Evolutionary conservation across 495 filamentous ascomycete genomes (phyloP).

Genomic region (Pyrenula massariospora): DNA sequence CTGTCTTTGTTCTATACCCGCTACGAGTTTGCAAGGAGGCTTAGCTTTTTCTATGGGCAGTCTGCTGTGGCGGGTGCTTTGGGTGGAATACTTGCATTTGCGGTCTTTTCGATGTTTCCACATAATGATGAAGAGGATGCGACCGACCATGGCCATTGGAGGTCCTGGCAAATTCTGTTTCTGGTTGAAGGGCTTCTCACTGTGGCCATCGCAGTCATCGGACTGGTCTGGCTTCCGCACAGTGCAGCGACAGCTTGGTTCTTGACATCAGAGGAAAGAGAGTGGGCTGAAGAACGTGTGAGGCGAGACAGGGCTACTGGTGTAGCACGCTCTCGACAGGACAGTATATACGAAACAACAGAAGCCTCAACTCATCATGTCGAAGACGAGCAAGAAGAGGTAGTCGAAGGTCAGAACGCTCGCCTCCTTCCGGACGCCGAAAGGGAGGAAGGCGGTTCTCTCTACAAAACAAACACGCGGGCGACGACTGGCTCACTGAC

Average conservation of each 20-base stretch:
- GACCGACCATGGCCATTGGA: background rate
- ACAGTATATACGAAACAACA: background rate
- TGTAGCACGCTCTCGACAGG: slow-evolving; percentile 1
- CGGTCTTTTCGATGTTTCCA: slow-evolving; percentile 12
- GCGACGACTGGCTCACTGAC: background rate
- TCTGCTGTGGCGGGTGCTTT: slow-evolving; percentile 48
- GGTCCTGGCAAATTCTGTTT: slow-evolving; percentile 43
- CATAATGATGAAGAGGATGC: background rate
- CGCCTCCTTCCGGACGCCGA: background rate
- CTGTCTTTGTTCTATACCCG: slow-evolving; percentile 43
- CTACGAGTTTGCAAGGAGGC: slow-evolving; percentile 38
- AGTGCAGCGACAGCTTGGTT: slow-evolving; percentile 44
- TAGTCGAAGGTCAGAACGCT: background rate
- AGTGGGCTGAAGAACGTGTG: slow-evolving; percentile 28
- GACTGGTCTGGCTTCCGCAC: slow-evolving; percentile 38
- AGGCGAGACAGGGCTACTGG: slow-evolving; percentile 9
- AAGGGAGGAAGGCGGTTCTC: background rate
- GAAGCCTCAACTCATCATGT: background rate
- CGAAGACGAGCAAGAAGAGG: background rate
- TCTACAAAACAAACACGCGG: background rate
- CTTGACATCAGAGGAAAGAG: slow-evolving; percentile 27
- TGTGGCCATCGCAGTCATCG: slow-evolving; percentile 27
- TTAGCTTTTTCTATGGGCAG: slow-evolving; percentile 46
- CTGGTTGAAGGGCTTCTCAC: slow-evolving; percentile 40
- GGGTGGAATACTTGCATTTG: slow-evolving; percentile 16